A percentile compares a stretch with the other conserved stretches of the same genome.
These are phyloP conservation scores for Venturia pyrina DNA, from an alignment of 2,329 filamentous ascomycete genomes.

Conservation along the genomic window DNA sequence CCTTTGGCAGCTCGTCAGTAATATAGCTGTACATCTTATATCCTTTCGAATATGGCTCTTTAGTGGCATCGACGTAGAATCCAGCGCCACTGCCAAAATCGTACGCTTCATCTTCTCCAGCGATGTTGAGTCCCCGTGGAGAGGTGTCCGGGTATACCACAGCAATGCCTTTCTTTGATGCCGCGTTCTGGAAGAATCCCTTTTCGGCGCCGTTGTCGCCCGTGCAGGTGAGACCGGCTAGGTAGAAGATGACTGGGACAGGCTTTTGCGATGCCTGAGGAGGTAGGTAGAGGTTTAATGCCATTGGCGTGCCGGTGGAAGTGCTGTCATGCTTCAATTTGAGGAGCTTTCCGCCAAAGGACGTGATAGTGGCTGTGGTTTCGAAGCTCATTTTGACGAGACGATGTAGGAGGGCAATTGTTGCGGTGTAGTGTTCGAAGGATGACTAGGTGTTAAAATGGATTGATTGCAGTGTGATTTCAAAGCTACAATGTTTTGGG, in stretches of 20 bases:
- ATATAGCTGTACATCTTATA: slow-evolving; percentile 97
- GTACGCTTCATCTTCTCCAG: slow-evolving; percentile 77
- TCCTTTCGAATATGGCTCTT: slow-evolving; percentile 59
- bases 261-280: slow-evolving; percentile 55
- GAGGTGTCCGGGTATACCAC: slow-evolving; percentile 92
- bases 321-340: slow-evolving; percentile 82
- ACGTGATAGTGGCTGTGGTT: slow-evolving; percentile 79
- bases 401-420: neutral
- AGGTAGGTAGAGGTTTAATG: slow-evolving; percentile 84
- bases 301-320: slow-evolving; percentile 78
- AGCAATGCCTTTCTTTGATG: slow-evolving; percentile 74
- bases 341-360: slow-evolving; percentile 87
- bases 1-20: slow-evolving; percentile 70
- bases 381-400: slow-evolving; percentile 54
- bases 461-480: neutral
- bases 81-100: slow-evolving; percentile 89
- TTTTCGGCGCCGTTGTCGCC: slow-evolving; percentile 69
- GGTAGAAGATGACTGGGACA: slow-evolving; percentile 81
- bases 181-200: slow-evolving; percentile 84
- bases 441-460: neutral
- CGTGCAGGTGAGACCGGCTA: slow-evolving; percentile 90
- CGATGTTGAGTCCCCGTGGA: slow-evolving; percentile 69
- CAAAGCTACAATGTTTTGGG: neutral
- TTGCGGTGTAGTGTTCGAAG: neutral
- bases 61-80: slow-evolving; percentile 87